Evolutionary conservation across 768 basidiomycete genomes (phyloP).

Genomic region (Tulasnella sp.): DNA sequence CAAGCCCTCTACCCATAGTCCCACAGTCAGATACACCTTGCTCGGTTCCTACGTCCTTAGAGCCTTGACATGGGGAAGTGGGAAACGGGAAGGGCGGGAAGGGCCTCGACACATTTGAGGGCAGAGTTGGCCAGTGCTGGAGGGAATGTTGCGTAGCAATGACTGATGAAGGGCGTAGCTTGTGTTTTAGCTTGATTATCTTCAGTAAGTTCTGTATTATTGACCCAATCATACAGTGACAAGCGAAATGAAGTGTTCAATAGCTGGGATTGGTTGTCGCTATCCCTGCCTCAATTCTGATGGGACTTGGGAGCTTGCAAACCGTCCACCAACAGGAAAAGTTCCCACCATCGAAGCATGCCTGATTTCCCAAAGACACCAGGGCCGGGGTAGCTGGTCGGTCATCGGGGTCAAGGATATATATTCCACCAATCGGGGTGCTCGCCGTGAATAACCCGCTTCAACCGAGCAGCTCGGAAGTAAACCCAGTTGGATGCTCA

Average conservation of each 20-base stretch:
- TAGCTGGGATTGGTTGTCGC: neutral
- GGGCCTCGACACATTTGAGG: neutral
- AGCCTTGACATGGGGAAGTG: neutral
- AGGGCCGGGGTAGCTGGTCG: neutral
- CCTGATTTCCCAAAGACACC: neutral
- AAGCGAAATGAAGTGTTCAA: neutral
- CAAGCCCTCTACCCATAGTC: no score
- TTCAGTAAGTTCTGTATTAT: neutral
- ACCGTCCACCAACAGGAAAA: neutral
- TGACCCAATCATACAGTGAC: neutral
- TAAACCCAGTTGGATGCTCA: neutral
- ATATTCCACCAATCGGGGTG: neutral
- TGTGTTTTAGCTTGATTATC: neutral
- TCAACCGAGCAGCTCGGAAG: neutral
- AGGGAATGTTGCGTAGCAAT: no score
- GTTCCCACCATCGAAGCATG: neutral
- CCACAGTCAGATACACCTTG: no score
- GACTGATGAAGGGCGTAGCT: neutral
- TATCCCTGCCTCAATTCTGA: neutral
- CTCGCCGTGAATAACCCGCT: neutral
- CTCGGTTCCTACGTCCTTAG: no score
- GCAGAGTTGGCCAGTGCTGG: neutral
- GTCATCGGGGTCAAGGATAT: neutral
- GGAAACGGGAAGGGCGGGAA: neutral
- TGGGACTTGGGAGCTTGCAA: neutral